Conservation (phyloP, 1,284 basidiomycete genomes). For the Marasmius oreades region DNA sequence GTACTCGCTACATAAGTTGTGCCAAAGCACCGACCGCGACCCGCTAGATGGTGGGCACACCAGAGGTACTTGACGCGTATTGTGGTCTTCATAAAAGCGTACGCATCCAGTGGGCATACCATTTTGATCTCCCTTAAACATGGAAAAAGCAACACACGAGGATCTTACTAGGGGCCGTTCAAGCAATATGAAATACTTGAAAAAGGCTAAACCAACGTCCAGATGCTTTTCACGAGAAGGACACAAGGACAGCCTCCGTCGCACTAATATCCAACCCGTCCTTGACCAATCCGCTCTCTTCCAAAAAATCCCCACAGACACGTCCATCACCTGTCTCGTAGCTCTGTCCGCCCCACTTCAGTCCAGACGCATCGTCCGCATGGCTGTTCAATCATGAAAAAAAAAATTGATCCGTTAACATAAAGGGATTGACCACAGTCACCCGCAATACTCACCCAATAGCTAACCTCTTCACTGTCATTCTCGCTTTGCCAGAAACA, state of each 20-base stretch:
- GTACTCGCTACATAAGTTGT: too few species aligned
- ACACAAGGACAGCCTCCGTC: slow-evolving; percentile 50
- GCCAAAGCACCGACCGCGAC: too few species aligned
- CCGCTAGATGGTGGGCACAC: too few species aligned
- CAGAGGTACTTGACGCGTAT: too few species aligned
- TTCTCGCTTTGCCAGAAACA: slow-evolving; percentile 29
- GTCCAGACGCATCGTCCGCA: slow-evolving; percentile 52
- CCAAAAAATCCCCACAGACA: slow-evolving; percentile 35
- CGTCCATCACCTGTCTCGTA: slow-evolving; percentile 55
- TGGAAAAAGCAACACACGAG: too few species aligned
- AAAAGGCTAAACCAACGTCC: too few species aligned
- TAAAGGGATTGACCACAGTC: not conserved
- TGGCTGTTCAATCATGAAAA: too few species aligned
- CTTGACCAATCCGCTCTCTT: slow-evolving; percentile 33
- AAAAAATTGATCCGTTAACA: slow-evolving; percentile 1
- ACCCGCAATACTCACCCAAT: slow-evolving; percentile 34
- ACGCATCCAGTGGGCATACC: too few species aligned
- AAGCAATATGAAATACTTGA: too few species aligned
- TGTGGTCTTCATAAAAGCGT: too few species aligned
- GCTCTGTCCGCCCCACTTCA: slow-evolving; percentile 64
- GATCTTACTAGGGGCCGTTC: too few species aligned
- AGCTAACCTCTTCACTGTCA: slow-evolving; percentile 40
- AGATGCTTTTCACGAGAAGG: slow-evolving; percentile 21
- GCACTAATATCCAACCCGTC: slow-evolving; percentile 49
- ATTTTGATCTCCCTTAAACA: too few species aligned